phyloP scores from a whole-genome alignment of 345 rosid genomes.

The Populus simonii region DNA sequence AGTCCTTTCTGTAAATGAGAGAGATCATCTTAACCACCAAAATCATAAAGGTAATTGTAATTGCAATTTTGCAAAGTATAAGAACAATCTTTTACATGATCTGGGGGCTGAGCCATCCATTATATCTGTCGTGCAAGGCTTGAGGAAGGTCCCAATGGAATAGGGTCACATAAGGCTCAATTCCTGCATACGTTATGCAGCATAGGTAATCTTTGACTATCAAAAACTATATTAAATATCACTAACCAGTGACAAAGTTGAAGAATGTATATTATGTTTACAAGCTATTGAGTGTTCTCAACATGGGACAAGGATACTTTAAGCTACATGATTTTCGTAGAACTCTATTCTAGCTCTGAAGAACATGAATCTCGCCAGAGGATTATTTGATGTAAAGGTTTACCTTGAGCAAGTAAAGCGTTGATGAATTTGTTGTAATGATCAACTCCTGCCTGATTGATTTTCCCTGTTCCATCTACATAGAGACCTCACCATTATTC shows the following conservation, averaged over 20 bases:
- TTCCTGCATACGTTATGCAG: slow-evolving; percentile 44
- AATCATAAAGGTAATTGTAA: background rate
- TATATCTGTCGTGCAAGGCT: slow-evolving; percentile 68
- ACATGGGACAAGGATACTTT: background rate
- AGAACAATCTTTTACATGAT: slow-evolving; percentile 54
- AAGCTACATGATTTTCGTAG: background rate
- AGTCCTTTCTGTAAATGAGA: slow-evolving; percentile 58
- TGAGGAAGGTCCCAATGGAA: slow-evolving; percentile 99
- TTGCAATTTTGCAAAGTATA: background rate
- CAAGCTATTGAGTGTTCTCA: background rate
- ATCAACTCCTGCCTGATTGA: slow-evolving; percentile 88
- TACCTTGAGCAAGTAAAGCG: slow-evolving; percentile 76
- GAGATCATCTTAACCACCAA: background rate
- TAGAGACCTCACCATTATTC: background rate
- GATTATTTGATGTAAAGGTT: background rate
- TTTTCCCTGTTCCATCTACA: slow-evolving; percentile 70
- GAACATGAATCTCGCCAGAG: background rate
- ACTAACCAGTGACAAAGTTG: background rate
- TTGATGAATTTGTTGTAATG: slow-evolving; percentile 81
- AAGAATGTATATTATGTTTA: background rate
- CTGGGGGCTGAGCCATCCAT: slow-evolving; percentile 72
- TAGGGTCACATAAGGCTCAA: slow-evolving; percentile 80
- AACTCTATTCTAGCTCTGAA: background rate
- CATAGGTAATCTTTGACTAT: background rate
- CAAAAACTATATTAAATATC: background rate